A percentile compares a stretch with the other conserved stretches of the same genome.
Evolutionary conservation across 2,329 filamentous ascomycete species (phyloP).

Genomic region (Fusarium poae): DNA sequence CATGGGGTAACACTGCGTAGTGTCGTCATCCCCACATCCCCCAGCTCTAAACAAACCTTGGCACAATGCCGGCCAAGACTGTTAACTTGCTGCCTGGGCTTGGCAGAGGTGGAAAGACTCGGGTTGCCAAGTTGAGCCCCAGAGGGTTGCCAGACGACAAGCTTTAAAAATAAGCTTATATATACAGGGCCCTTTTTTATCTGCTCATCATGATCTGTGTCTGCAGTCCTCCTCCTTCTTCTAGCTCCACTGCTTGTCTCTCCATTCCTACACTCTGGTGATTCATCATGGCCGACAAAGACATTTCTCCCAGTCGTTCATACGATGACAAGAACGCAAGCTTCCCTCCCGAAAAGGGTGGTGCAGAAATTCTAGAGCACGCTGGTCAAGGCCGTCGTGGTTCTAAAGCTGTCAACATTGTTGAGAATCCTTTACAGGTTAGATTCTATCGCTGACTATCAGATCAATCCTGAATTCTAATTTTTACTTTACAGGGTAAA

Average conservation of each 20-base stretch:
- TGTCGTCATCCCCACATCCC: conserved; percentile 2
- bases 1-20: conserved; percentile 22
- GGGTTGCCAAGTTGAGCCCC: conserved; percentile 28
- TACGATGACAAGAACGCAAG: conserved; percentile 20
- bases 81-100: conserved; percentile 37
- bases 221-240: neutral
- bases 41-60: conserved; percentile 15
- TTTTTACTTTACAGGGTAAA: neutral
- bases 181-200: conserved; percentile 5
- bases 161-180: conserved; percentile 39
- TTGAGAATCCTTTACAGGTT: conserved; percentile 27
- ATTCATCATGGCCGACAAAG: conserved; percentile 25
- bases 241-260: neutral
- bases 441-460: accelerated
- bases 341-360: conserved; percentile 16
- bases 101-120: conserved; percentile 20
- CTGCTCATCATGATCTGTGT: neutral
- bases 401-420: conserved; percentile 19
- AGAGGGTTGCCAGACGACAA: conserved; percentile 18
- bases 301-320: conserved; percentile 19
- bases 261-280: neutral
- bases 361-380: conserved; percentile 22
- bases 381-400: conserved; percentile 13
- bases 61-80: conserved; percentile 31
- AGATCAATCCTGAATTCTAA: neutral